phyloP scores from a whole-genome alignment of 495 filamentous ascomycete species.

The Podospora appendiculata region DNA sequence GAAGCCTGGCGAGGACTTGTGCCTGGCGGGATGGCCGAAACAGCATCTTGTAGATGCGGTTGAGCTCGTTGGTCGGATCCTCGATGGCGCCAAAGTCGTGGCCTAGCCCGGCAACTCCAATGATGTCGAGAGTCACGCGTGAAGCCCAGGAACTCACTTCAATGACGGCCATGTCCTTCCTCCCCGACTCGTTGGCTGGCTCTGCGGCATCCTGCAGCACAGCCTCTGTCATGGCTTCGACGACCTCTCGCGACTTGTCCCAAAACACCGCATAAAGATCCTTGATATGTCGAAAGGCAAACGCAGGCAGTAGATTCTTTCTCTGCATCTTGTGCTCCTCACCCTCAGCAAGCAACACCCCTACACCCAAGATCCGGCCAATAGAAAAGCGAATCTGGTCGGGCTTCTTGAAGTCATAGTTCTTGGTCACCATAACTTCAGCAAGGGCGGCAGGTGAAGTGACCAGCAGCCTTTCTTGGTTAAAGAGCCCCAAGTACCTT shows the following conservation, averaged over 20 bases:
- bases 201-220: conserved; percentile 19
- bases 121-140: conserved; percentile 78
- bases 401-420: conserved; percentile 78
- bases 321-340: conserved; percentile 79
- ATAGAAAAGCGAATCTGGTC: conserved; percentile 44
- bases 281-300: conserved; percentile 78
- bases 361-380: conserved; percentile 61
- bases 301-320: conserved; percentile 75
- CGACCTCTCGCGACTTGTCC: conserved; percentile 50
- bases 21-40: conserved; percentile 40
- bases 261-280: conserved; percentile 82
- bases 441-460: conserved; percentile 57
- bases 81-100: conserved; percentile 68
- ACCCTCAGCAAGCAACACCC: conserved; percentile 76
- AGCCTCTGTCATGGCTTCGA: conserved; percentile 37
- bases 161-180: conserved; percentile 42
- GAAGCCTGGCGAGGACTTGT: conserved; percentile 36
- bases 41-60: conserved; percentile 54
- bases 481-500: conserved; percentile 60
- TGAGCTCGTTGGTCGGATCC: conserved; percentile 56
- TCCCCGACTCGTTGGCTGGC: conserved; percentile 16
- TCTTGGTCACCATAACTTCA: conserved; percentile 61
- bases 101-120: conserved; percentile 74
- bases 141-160: conserved; percentile 63
- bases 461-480: conserved; percentile 61